Conservation (phyloP, 345 rosid genomes). For the Gossypium stocksii region DNA sequence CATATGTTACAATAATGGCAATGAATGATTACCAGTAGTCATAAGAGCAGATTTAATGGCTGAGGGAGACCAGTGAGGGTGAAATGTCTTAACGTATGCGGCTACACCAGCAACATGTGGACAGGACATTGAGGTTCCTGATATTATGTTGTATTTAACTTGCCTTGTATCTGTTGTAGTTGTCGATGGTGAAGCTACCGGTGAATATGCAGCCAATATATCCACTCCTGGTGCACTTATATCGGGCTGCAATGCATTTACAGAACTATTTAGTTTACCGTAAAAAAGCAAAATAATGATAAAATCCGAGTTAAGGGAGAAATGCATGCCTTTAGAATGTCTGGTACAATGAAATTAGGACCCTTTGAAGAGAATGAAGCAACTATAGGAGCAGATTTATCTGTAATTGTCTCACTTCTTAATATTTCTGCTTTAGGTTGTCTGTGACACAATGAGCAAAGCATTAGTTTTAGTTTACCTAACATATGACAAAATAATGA, state of each 20-base stretch:
- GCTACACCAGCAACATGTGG: too few relatives aligned
- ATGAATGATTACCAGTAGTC: too few relatives aligned
- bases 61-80: too few relatives aligned
- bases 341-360: constrained; percentile 16
- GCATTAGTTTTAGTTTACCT: not conserved
- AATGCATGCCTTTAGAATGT: constrained; percentile 25
- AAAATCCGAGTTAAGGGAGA: too few relatives aligned
- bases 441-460: constrained; percentile 8
- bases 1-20: not conserved
- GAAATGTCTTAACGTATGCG: too few relatives aligned
- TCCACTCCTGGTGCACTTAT: constrained; percentile 39
- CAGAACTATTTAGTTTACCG: not conserved
- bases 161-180: not conserved
- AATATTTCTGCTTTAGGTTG: constrained; percentile 7
- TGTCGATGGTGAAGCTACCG: constrained; percentile 11
- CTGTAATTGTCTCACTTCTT: constrained; percentile 11
- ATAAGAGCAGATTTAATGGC: too few relatives aligned
- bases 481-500: too few relatives aligned
- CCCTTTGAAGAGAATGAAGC: constrained; percentile 15
- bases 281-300: too few relatives aligned
- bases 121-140: too few relatives aligned
- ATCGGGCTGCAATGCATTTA: constrained; percentile 35
- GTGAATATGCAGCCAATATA: constrained; percentile 37
- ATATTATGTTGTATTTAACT: too few relatives aligned
- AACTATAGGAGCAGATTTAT: constrained; percentile 18